Conservation (phyloP, 768 basidiomycete genomes). For the Russula olivacea region DNA sequence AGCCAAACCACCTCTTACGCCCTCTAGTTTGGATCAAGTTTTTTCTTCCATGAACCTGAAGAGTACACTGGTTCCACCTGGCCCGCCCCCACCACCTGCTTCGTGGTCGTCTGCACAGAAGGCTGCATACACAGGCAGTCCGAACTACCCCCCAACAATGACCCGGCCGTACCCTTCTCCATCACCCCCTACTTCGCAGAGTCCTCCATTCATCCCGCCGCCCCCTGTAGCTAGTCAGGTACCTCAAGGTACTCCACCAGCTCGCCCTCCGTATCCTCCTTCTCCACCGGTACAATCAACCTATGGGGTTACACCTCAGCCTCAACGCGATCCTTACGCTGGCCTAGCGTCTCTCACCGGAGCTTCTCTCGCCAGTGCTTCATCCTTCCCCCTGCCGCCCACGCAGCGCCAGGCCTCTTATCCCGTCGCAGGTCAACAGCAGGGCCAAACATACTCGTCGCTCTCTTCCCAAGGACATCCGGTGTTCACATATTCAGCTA, state of each 20-base stretch:
- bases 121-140: slow-evolving; percentile 6
- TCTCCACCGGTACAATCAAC: slow-evolving; percentile 10
- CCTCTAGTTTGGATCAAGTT: slow-evolving; percentile 39
- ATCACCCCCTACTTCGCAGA: slow-evolving; percentile 17
- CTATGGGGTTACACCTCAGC: slow-evolving; percentile 27
- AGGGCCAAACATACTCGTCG: slow-evolving; percentile 15
- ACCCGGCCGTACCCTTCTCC: slow-evolving; percentile 18
- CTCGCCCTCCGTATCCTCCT: slow-evolving; percentile 16
- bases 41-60: slow-evolving; percentile 55
- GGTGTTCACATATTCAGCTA: slow-evolving; percentile 2
- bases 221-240: slow-evolving; percentile 27
- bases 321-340: slow-evolving; percentile 26
- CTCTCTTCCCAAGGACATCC: slow-evolving; percentile 26
- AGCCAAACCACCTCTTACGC: slow-evolving; percentile 26
- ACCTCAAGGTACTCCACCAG: slow-evolving; percentile 6
- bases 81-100: slow-evolving; percentile 32
- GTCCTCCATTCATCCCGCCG: slow-evolving; percentile 23
- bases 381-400: slow-evolving; percentile 26
- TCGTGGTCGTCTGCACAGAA: slow-evolving; percentile 26
- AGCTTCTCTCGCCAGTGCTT: slow-evolving; percentile 7
- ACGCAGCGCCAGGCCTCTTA: slow-evolving; percentile 28
- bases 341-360: slow-evolving; percentile 17
- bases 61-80: slow-evolving; percentile 30
- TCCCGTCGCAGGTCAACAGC: slow-evolving; percentile 20
- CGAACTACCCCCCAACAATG: slow-evolving; percentile 17